Percentiles rank a stretch among this genome's conserved stretches.
These are phyloP conservation scores for Globisporangium polare DNA, from an alignment of 352 stramenopile genomes.

Conservation along the genomic window DNA sequence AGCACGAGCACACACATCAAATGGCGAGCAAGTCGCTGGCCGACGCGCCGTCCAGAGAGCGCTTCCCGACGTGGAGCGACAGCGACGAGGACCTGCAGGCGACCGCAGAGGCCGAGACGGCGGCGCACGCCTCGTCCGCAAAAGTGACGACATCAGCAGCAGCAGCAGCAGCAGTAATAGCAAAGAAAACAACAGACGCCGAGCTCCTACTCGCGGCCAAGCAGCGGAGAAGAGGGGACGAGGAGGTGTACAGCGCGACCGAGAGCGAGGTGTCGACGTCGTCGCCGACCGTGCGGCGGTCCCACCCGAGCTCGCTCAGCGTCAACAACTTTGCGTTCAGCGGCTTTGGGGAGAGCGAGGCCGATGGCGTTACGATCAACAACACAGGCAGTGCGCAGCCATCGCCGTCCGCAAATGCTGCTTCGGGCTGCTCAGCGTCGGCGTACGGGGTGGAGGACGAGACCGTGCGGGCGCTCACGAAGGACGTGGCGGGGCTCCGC, in stretches of 20 bases:
- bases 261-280: conserved; percentile 59
- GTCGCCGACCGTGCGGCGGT: conserved; percentile 17
- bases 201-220: conserved; percentile 11
- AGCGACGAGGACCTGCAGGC: conserved; percentile 16
- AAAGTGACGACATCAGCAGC: conserved; percentile 5
- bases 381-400: neutral
- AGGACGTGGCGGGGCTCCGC: neutral
- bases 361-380: neutral
- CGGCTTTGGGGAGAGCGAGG: conserved; percentile 2
- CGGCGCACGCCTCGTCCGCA: neutral
- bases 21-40: conserved; percentile 6
- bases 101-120: neutral
- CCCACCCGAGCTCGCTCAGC: conserved; percentile 8
- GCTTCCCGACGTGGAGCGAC: conserved; percentile 28
- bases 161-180: conserved; percentile 9
- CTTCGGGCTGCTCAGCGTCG: neutral
- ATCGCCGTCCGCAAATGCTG: too few relatives aligned
- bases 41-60: conserved; percentile 11
- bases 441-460: neutral
- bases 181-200: neutral
- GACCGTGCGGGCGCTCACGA: neutral
- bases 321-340: conserved; percentile 14
- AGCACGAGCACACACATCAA: conserved; percentile 4
- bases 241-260: conserved; percentile 61
- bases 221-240: conserved; percentile 26